These are phyloP conservation scores for Protostelium mycophagum DNA, from an alignment of 78 protist genomes.

Conservation along the genomic window DNA sequence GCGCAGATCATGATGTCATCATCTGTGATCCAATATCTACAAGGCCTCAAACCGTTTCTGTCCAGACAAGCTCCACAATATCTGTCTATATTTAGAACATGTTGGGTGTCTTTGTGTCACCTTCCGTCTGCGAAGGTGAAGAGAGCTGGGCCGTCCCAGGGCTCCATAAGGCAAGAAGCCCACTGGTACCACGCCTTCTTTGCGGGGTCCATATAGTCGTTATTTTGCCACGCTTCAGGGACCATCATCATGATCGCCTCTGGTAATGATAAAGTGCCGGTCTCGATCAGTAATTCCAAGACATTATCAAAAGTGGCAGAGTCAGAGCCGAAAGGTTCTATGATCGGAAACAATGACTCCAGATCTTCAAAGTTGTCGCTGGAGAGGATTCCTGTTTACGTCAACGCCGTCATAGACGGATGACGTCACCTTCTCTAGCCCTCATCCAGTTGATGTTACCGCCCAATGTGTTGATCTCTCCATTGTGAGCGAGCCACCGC, in stretches of 20 bases:
- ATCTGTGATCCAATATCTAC: constrained; percentile 59
- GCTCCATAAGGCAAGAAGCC: constrained; percentile 63
- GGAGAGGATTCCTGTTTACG: constrained; percentile 6
- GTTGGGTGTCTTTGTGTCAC: constrained; percentile 38
- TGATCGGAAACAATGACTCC: constrained; percentile 51
- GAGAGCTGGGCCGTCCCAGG: constrained; percentile 93
- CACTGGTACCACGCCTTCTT: constrained; percentile 64
- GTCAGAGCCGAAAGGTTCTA: constrained; percentile 60
- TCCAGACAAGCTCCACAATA: constrained; percentile 60
- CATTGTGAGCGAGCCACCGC: constrained; percentile 81
- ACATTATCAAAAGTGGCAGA: constrained; percentile 72
- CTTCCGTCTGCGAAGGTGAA: constrained; percentile 81
- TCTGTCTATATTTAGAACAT: background rate
- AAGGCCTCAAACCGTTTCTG: constrained; percentile 89
- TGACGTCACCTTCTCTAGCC: constrained; percentile 62
- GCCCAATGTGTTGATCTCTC: constrained; percentile 86
- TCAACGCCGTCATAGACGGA: background rate
- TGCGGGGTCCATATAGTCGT: constrained; percentile 17
- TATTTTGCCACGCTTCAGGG: constrained; percentile 84
- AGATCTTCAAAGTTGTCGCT: constrained; percentile 10
- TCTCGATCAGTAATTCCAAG: constrained; percentile 46
- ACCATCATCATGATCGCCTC: constrained; percentile 74
- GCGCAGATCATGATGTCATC: constrained; percentile 67
- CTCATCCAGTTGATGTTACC: constrained; percentile 82
- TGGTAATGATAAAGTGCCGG: constrained; percentile 45